Conservation (phyloP, 2,329 filamentous ascomycete species). For the Orbilia quercus region DNA sequence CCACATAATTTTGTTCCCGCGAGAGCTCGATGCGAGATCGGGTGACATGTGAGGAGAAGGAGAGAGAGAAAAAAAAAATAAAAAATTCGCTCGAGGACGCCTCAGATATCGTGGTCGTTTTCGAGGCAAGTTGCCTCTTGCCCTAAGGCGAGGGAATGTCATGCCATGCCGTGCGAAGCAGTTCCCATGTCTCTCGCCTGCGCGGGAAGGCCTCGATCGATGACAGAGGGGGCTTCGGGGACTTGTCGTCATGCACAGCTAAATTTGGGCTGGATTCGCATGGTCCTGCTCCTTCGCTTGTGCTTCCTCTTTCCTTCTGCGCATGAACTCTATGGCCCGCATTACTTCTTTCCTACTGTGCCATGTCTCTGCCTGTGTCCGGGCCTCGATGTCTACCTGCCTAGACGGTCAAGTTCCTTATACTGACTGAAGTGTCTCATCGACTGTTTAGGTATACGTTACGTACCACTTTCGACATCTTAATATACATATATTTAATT, state of each 20-base stretch:
- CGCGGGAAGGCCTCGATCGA: constrained; percentile 44
- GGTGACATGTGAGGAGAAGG: constrained; percentile 25
- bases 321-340: constrained; percentile 15
- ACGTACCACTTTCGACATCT: constrained; percentile 36
- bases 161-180: constrained; percentile 34
- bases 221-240: constrained; percentile 29
- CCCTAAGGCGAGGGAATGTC: constrained; percentile 12
- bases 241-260: constrained; percentile 55
- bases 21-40: neutral
- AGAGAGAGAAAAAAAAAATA: constrained; percentile 1
- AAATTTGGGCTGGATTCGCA: constrained; percentile 51
- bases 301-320: constrained; percentile 53
- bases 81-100: constrained; percentile 5
- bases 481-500: constrained; percentile 43
- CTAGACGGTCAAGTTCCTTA: constrained; percentile 51
- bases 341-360: constrained; percentile 22
- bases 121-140: neutral
- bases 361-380: constrained; percentile 37
- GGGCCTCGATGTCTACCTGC: constrained; percentile 50
- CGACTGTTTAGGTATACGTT: constrained; percentile 54
- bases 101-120: constrained; percentile 39
- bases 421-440: constrained; percentile 56
- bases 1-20: constrained; percentile 1
- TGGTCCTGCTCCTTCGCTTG: constrained; percentile 50
- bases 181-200: constrained; percentile 52